These are phyloP conservation scores for Vitis cinerea DNA, from an alignment of 164 flowering plant genomes.

Conservation along the genomic window DNA sequence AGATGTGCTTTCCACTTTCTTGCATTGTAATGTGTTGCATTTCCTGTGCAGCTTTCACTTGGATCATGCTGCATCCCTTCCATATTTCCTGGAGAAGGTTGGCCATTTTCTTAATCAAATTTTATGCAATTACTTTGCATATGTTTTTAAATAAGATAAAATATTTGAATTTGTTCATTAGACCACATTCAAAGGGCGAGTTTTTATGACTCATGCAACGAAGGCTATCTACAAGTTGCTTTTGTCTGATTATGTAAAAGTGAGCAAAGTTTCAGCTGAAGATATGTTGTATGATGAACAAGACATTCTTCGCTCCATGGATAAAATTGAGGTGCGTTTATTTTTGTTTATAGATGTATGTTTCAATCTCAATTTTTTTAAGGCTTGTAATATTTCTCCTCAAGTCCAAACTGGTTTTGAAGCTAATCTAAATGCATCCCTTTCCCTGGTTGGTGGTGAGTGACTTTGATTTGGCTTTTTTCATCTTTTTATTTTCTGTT, in stretches of 20 bases:
- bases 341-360: neutral
- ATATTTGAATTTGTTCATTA: slow-evolving; percentile 17
- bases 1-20: too few species aligned
- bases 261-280: slow-evolving; percentile 90
- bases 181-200: slow-evolving; percentile 92
- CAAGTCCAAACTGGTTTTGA: too few species aligned
- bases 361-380: neutral
- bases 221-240: slow-evolving; percentile 90
- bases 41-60: too few species aligned
- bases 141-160: neutral
- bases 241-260: slow-evolving; percentile 70
- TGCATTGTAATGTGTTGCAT: too few species aligned
- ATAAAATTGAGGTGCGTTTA: slow-evolving; percentile 76
- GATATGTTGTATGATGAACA: slow-evolving; percentile 80
- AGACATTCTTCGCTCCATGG: slow-evolving; percentile 92
- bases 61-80: too few species aligned
- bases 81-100: too few species aligned
- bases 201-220: slow-evolving; percentile 84
- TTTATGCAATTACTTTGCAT: too few species aligned
- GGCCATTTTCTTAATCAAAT: too few species aligned
- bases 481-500: too few species aligned
- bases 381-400: neutral
- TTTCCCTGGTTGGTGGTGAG: too few species aligned
- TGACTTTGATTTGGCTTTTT: too few species aligned
- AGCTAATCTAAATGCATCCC: too few species aligned